Evolutionary conservation across 2,329 filamentous ascomycete species (phyloP).

Genomic region (Bipolaris sorokiniana): DNA sequence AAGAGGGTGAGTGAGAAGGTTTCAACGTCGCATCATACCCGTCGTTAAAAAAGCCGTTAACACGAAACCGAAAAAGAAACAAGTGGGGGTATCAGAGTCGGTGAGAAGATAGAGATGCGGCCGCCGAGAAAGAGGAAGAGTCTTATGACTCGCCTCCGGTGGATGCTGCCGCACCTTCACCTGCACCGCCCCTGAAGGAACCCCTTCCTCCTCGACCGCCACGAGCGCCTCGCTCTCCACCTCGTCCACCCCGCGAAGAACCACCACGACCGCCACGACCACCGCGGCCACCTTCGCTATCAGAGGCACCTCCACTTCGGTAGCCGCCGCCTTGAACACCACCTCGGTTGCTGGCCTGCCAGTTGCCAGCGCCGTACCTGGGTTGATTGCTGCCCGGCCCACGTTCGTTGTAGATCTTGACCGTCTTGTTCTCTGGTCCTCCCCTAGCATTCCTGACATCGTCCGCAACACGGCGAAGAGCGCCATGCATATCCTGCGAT

Average conservation of each 20-base stretch:
- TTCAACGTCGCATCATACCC: conserved; percentile 6
- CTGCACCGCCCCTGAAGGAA: conserved; percentile 41
- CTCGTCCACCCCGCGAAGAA: conserved; percentile 57
- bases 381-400: conserved; percentile 55
- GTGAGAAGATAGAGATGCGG: conserved; percentile 21
- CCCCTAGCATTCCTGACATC: conserved; percentile 77
- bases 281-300: conserved; percentile 72
- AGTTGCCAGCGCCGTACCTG: conserved; percentile 61
- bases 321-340: conserved; percentile 74
- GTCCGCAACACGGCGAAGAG: conserved; percentile 74
- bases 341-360: conserved; percentile 69
- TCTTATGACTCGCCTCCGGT: conserved; percentile 49
- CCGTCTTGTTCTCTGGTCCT: conserved; percentile 77
- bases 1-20: neutral
- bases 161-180: conserved; percentile 44
- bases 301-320: conserved; percentile 78
- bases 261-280: conserved; percentile 59
- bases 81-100: conserved; percentile 42
- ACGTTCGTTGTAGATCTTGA: conserved; percentile 80
- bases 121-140: neutral
- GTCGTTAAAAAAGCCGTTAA: conserved; percentile 11
- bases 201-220: conserved; percentile 51
- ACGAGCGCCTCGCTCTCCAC: conserved; percentile 52
- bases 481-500: conserved; percentile 77
- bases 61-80: conserved; percentile 28